These are phyloP conservation scores for Auxenochlorella pyrenoidosa DNA, from an alignment of 139 green algal species.

Conservation along the genomic window DNA sequence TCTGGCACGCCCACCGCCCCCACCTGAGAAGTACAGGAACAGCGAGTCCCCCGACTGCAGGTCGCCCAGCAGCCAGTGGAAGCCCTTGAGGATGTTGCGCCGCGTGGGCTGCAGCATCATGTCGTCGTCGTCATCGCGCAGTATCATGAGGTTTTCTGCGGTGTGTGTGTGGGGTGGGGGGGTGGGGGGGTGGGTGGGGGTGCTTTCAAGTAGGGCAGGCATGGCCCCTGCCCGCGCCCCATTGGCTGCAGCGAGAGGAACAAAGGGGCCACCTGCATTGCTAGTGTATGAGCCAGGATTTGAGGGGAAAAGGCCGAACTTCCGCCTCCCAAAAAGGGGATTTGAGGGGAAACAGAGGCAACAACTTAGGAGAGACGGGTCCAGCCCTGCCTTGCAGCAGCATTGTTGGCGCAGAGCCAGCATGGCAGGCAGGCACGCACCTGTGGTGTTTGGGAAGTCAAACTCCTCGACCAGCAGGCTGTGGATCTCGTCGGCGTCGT, in stretches of 20 bases:
- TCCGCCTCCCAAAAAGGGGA: too few species aligned
- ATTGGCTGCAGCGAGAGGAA: too few species aligned
- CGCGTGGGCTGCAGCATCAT: neutral
- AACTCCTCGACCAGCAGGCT: neutral
- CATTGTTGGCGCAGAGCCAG: too few species aligned
- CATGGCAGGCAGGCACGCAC: neutral
- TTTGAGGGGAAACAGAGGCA: too few species aligned
- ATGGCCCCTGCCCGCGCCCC: too few species aligned
- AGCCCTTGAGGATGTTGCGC: conserved; percentile 17
- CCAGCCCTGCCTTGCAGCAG: too few species aligned
- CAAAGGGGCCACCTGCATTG: too few species aligned
- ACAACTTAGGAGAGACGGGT: too few species aligned
- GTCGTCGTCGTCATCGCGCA: neutral
- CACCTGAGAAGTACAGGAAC: conserved; percentile 23
- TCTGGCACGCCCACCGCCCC: neutral
- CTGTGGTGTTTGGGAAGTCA: neutral
- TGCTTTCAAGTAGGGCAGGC: neutral
- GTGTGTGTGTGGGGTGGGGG: neutral
- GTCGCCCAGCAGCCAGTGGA: conserved; percentile 3
- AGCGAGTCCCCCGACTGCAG: neutral
- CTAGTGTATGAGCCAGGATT: too few species aligned
- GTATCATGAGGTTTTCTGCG: neutral
- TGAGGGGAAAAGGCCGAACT: too few species aligned
- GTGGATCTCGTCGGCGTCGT: neutral
- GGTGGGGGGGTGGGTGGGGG: neutral